A percentile compares a stretch with the other conserved stretches of the same genome.
Conservation (phyloP, 805 yeast genomes). For the Ogataea saltuana region DNA sequence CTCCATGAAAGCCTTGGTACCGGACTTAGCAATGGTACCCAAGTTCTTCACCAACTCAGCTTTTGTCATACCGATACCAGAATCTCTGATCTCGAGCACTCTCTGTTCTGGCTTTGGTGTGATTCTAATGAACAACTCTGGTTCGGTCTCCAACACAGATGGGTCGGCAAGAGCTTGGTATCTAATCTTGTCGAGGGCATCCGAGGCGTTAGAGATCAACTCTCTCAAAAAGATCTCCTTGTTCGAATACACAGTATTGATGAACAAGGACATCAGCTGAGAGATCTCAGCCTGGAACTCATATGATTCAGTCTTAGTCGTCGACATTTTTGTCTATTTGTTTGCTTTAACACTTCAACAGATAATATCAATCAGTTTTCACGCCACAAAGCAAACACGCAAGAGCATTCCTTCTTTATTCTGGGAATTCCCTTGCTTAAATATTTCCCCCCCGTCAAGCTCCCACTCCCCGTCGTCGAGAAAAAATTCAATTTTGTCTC, state of each 20-base stretch:
- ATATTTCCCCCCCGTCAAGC: conserved; percentile 10
- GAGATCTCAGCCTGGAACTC: conserved; percentile 99
- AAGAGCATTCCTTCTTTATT: no score
- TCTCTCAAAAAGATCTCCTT: conserved; percentile 99
- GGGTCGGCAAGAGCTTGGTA: conserved; percentile 95
- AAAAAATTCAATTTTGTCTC: conserved; percentile 8
- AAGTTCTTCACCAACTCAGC: conserved; percentile 98
- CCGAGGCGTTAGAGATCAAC: conserved; percentile 97
- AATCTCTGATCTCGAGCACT: conserved; percentile 94
- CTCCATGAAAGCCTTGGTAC: conserved; percentile 99
- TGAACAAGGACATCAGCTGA: conserved; percentile 99
- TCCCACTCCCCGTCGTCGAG: conserved; percentile 11
- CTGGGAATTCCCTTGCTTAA: conserved; percentile 8
- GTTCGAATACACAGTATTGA: conserved; percentile 99
- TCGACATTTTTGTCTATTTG: conserved; percentile 26
- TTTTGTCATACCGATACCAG: conserved; percentile 99
- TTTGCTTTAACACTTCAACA: conserved; percentile 2
- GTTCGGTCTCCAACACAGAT: conserved; percentile 87
- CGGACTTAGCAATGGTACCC: conserved; percentile 99
- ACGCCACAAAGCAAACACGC: background rate
- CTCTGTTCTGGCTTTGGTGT: conserved; percentile 95
- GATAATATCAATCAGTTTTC: conserved; percentile 2
- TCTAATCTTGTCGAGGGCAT: conserved; percentile 98
- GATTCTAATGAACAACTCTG: conserved; percentile 94
- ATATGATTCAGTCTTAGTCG: conserved; percentile 64